A percentile compares a stretch with the other conserved stretches of the same genome.
phyloP scores from a whole-genome alignment of 2,329 filamentous ascomycete species.

The Talaromyces sp. region DNA sequence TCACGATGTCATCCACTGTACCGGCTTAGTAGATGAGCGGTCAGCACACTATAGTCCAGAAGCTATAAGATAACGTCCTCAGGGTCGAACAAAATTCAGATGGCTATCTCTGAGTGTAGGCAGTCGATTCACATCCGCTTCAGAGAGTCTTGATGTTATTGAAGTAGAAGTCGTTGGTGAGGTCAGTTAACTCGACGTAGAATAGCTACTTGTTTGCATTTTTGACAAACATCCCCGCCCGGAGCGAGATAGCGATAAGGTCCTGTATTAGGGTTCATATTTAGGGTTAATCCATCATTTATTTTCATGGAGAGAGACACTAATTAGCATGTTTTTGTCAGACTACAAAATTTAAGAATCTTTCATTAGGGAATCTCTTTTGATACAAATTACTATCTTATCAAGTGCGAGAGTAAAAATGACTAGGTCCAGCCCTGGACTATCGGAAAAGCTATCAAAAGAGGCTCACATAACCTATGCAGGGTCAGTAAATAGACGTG shows the following conservation, averaged over 20 bases:
- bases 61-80: neutral
- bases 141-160: neutral
- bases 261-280: neutral
- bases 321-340: neutral
- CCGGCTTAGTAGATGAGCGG: neutral
- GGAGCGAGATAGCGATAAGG: conserved; percentile 3
- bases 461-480: conserved; percentile 17
- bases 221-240: conserved; percentile 5
- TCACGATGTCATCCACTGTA: neutral
- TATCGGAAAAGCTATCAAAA: neutral
- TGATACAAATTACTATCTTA: too few species aligned
- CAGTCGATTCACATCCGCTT: neutral
- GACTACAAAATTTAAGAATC: too few species aligned
- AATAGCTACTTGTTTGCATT: conserved; percentile 1
- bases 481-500: neutral
- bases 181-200: neutral
- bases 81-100: neutral
- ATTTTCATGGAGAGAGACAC: neutral
- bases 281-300: neutral
- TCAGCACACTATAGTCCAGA: neutral
- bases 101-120: neutral
- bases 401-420: too few species aligned
- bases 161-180: neutral
- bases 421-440: neutral
- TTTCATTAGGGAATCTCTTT: too few species aligned